Base-by-base conservation (phyloP, 2,329 filamentous ascomycete species). In the Chaetoscypha palmicola region DNA sequence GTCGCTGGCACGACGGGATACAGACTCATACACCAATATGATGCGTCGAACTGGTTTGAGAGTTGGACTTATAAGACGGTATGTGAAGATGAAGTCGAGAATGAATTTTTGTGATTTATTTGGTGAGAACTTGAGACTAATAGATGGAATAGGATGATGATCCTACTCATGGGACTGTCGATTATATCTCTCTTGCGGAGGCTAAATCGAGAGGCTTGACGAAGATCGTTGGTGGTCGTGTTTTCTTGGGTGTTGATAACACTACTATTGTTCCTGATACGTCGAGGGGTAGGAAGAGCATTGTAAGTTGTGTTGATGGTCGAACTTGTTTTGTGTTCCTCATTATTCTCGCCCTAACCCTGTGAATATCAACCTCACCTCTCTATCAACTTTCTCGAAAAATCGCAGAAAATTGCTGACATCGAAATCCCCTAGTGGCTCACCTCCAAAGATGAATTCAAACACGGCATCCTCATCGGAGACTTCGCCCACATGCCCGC, bases 161-260 rank as follows among this genome's bases (percentile, higher is more conserved):
- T 20, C 53, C 53, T 17, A 56, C 55, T 5, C 11, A 48, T 7
- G 56, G 56, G 20, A 49, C 49, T 10, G 57, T 68, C 38, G 61
- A 67, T 41, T 62, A 69, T 30, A 53, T 58, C 16, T 57, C 56
- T 54, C 36, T 57, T 56, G 2, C 64, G 62, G 4, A 65, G 12
- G 83, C 85, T 41, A 70, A 73, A 46, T 59, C 61, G 12, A 60
- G 66, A 32, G 73, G 74, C 16, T 69, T 88, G 11, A 78, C 81
- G 44, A 74, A 72, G 48, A 75, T 72, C 49, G 61, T 69, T 35
- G 66, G 72, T 45, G 68, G 68, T 38, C 70, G 70, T 50, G 68
- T 86, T 56, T 83, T 79, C 62, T 68, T 39, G 9, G 23, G 37
- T 19, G 41, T 43, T 21, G 41, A 43, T n/a, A 43, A 35, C 17